These are phyloP conservation scores for Houttuynia cordata DNA, from an alignment of 164 flowering plant species.

Conservation along the genomic window DNA sequence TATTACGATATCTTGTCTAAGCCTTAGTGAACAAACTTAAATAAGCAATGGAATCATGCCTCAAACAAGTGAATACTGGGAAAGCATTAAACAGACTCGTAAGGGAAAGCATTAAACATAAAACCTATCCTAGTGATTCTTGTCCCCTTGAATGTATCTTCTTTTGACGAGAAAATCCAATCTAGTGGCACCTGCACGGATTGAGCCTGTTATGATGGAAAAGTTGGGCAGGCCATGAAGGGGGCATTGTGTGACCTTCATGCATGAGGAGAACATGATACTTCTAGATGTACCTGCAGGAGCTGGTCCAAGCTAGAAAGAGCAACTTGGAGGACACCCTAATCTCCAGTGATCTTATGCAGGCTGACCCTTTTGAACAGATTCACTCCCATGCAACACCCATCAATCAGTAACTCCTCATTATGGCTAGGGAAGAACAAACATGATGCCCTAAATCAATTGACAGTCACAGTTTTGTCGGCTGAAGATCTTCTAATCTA, in stretches of 20 bases:
- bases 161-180: background rate
- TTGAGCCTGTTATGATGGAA: background rate
- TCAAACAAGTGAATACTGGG: no score
- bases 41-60: no score
- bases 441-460: slow-evolving; percentile 1
- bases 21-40: no score
- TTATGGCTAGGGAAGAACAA: background rate
- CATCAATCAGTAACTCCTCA: background rate
- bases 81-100: background rate
- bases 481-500: background rate
- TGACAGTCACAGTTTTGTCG: background rate
- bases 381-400: background rate
- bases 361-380: background rate
- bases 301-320: background rate
- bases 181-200: background rate
- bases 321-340: background rate
- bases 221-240: slow-evolving; percentile 1
- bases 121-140: background rate
- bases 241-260: background rate
- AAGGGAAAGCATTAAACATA: background rate
- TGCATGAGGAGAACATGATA: slow-evolving; percentile 1
- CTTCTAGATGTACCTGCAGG: background rate
- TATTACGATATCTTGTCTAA: no score
- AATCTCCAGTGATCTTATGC: slow-evolving; percentile 2
- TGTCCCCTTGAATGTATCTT: background rate